A percentile compares a stretch with the other conserved stretches of the same genome.
These are phyloP conservation scores for Puccinia coronata DNA, from an alignment of 1,284 basidiomycete genomes.

Conservation along the genomic window DNA sequence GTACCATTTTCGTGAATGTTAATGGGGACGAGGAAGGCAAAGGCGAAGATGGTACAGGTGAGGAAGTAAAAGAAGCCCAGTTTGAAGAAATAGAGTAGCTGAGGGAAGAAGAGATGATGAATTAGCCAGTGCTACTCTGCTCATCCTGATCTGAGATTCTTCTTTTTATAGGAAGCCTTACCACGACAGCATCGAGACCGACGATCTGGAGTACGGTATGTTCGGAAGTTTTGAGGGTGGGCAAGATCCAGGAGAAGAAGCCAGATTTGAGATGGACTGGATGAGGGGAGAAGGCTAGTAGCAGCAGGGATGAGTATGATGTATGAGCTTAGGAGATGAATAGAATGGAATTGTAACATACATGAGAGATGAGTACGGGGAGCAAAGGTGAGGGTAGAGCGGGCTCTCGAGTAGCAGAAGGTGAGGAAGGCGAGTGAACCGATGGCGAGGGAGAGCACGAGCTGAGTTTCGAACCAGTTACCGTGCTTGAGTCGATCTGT, in stretches of 20 bases:
- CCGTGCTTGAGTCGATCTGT: conserved; percentile 36
- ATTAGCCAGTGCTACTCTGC: conserved; percentile 52
- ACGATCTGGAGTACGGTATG: conserved; percentile 50
- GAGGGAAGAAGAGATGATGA: conserved; percentile 51
- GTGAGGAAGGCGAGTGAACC: conserved; percentile 31
- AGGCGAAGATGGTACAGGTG: conserved; percentile 44
- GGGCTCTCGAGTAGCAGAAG: conserved; percentile 28
- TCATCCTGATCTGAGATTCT: no score
- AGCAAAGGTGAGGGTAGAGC: conserved; percentile 19
- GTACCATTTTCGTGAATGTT: conserved; percentile 57
- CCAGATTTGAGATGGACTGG: conserved; percentile 35
- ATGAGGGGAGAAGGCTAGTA: conserved; percentile 19
- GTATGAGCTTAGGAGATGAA: neutral
- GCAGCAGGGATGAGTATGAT: neutral
- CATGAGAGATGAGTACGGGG: conserved; percentile 26
- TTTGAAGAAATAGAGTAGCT: conserved; percentile 49
- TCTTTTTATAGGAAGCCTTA: conserved; percentile 49
- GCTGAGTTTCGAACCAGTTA: conserved; percentile 47
- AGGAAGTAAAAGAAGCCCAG: conserved; percentile 48
- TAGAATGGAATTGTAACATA: neutral
- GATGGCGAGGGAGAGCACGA: conserved; percentile 28
- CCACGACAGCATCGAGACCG: conserved; percentile 57
- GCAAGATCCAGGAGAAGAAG: conserved; percentile 42
- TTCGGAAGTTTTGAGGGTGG: conserved; percentile 41
- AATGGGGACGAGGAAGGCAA: conserved; percentile 57